Percentiles rank a stretch among this genome's conserved stretches.
phyloP scores from a whole-genome alignment of 2,329 filamentous ascomycete genomes.

The Xylariaceae sp. region DNA sequence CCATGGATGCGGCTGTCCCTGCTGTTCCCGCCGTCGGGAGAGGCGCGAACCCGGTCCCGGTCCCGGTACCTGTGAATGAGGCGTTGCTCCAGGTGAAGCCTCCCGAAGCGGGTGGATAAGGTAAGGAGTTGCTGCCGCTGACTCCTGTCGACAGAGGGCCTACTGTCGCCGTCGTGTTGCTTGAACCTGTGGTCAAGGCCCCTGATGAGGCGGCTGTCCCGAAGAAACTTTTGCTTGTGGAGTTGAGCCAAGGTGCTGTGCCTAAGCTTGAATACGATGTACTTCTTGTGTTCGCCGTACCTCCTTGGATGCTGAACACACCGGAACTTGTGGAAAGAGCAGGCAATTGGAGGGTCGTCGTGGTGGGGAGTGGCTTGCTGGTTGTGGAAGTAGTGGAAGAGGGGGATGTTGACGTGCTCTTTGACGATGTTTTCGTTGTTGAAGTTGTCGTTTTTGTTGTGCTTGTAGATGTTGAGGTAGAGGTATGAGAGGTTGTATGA shows the following conservation, averaged over 20 bases:
- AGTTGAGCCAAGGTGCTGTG: not conserved
- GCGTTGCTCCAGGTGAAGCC: slow-evolving; percentile 17
- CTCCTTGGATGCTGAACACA: too few species aligned
- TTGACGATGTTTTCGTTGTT: not conserved
- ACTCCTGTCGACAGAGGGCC: too few species aligned
- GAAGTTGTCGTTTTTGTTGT: not conserved
- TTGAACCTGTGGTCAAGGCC: slow-evolving; percentile 1
- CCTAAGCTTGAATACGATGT: not conserved
- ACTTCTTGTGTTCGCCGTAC: not conserved
- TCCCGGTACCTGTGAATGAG: slow-evolving; percentile 11
- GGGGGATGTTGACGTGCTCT: not conserved
- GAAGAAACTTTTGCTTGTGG: not conserved
- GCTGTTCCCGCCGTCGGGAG: not conserved
- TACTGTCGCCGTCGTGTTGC: not conserved
- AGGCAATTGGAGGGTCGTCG: too few species aligned
- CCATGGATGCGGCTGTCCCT: too few species aligned
- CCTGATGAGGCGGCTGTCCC: slow-evolving; percentile 3
- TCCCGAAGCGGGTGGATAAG: slow-evolving; percentile 5
- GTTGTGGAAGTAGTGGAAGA: not conserved
- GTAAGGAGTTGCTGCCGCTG: slow-evolving; percentile 2
- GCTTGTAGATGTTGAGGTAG: not conserved
- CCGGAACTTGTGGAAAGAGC: too few species aligned
- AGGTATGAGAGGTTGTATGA: not conserved
- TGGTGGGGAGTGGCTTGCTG: slow-evolving; percentile 1
- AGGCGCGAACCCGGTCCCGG: not conserved